These are phyloP conservation scores for Saccharomyces jurei DNA, from an alignment of 805 yeast genomes.

Conservation along the genomic window DNA sequence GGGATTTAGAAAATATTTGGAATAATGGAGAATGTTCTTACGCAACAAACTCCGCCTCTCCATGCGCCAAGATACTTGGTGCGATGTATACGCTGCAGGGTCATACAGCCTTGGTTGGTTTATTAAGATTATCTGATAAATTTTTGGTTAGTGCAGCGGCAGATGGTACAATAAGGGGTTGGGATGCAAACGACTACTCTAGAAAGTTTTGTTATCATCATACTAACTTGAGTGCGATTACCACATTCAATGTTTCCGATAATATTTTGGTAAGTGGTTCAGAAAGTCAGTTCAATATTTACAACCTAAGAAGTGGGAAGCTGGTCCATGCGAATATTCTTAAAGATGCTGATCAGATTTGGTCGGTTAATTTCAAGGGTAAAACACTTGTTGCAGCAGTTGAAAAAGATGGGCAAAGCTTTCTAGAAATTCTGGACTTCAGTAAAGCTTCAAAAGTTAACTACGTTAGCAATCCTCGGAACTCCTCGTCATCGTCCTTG, in stretches of 20 bases:
- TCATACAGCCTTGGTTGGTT: slow-evolving; percentile 84
- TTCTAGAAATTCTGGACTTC: slow-evolving; percentile 79
- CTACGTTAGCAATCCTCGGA: neutral
- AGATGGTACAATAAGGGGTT: slow-evolving; percentile 80
- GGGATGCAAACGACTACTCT: slow-evolving; percentile 79
- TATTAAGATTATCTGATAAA: slow-evolving; percentile 67
- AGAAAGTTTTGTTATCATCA: slow-evolving; percentile 59
- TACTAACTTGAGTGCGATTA: slow-evolving; percentile 79
- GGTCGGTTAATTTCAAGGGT: slow-evolving; percentile 89
- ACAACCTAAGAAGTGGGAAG: slow-evolving; percentile 75
- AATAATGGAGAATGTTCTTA: slow-evolving; percentile 32
- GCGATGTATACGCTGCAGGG: slow-evolving; percentile 64
- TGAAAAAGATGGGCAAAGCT: slow-evolving; percentile 62
- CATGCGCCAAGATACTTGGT: slow-evolving; percentile 24
- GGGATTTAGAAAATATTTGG: slow-evolving; percentile 79
- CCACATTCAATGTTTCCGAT: slow-evolving; percentile 87
- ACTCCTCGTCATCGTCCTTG: neutral
- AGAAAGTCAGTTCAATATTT: slow-evolving; percentile 75
- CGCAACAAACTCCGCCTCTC: slow-evolving; percentile 16
- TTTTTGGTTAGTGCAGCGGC: slow-evolving; percentile 92
- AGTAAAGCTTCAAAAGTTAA: slow-evolving; percentile 26
- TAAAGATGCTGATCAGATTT: slow-evolving; percentile 73
- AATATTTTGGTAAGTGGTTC: slow-evolving; percentile 82
- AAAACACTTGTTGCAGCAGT: slow-evolving; percentile 87
- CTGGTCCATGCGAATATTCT: slow-evolving; percentile 63